Evolutionary conservation across 345 rosid genomes (phyloP).

Genomic region (Combretum micranthum): DNA sequence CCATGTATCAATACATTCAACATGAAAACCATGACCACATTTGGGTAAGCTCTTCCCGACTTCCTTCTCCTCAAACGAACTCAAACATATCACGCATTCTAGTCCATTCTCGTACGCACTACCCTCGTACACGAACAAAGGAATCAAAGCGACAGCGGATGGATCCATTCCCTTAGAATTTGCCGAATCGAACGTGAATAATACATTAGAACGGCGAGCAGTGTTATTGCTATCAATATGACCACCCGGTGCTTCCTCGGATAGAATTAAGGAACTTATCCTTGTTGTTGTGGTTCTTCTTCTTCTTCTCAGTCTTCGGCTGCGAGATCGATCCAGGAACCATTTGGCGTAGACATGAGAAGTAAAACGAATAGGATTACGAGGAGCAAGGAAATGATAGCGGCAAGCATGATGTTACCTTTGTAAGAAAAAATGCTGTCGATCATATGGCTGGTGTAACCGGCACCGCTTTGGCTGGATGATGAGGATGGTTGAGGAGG

Average conservation of each 20-base stretch:
- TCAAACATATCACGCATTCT: slow-evolving; percentile 74
- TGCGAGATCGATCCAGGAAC: slow-evolving; percentile 46
- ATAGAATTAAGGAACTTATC: slow-evolving; percentile 4
- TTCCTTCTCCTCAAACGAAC: slow-evolving; percentile 53
- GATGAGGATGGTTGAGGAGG: no score
- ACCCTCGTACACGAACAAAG: slow-evolving; percentile 43
- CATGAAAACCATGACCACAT: slow-evolving; percentile 73
- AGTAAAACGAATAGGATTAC: slow-evolving; percentile 72
- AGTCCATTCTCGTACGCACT: slow-evolving; percentile 8
- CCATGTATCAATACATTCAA: slow-evolving; percentile 86
- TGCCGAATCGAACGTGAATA: slow-evolving; percentile 9
- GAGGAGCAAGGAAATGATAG: slow-evolving; percentile 56
- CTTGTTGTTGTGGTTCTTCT: slow-evolving; percentile 14
- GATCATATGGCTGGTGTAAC: slow-evolving; percentile 15
- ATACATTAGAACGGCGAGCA: no score
- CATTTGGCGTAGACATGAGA: slow-evolving; percentile 80
- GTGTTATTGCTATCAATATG: no score
- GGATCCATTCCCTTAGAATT: slow-evolving; percentile 52
- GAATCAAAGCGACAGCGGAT: slow-evolving; percentile 55
- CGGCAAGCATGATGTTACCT: slow-evolving; percentile 64
- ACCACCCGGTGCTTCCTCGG: slow-evolving; percentile 15
- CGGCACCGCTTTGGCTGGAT: no score
- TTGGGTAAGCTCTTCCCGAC: slow-evolving; percentile 44
- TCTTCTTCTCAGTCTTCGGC: slow-evolving; percentile 16
- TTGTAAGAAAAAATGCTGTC: slow-evolving; percentile 54